Evolutionary conservation across 1,284 basidiomycete genomes (phyloP), one percentile per base, ranked within the genome.

Genomic region (Fomes fomentarius): DNA sequence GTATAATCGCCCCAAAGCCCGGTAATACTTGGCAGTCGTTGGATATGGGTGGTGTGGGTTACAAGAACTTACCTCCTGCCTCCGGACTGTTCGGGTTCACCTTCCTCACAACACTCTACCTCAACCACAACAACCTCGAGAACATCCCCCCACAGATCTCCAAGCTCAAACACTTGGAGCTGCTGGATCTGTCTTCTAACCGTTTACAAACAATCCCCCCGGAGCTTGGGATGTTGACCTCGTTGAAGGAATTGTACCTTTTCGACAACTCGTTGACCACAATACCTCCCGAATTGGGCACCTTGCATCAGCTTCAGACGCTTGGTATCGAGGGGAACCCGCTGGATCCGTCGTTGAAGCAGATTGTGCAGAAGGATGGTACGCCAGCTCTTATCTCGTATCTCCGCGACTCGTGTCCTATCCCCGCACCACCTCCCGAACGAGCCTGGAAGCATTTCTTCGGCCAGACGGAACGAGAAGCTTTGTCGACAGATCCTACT

Each of bases 241-340:
- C 86, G 60, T 77, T 99, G 45, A 94, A 93, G 72, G 96, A 98
- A 71, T 79, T 99, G 34, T 93, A 95, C 66, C 76, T 98, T 22
- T 99, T 98, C 69, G 96, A 99, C 79, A 99, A 99, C 73, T 86
- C 91, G 64, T 75, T 99, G 37, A 78, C 84, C 38, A 89, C 85
- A 0, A 81, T 99, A 11, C 96, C 96, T 1, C 79, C 82, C 0
- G 94, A 99, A 71, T 80, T 98, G 31, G 96, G 96, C 35, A 93
- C 85, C 33, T 74, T 99, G 33, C 93, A 97, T 70, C 94, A 97
- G 71, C 82, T 99, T 52, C 94, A 94, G 70, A 93, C 93, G 37
- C 76, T 99, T 24, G 96, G 96, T 21, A 83, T 99, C 35, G 96
- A 99, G 69, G 96, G 96, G 33, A 99, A 99, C 67, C 96, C 96